Base-by-base conservation (phyloP, 2,329 filamentous ascomycete species). In the Orbilia brochopaga region DNA sequence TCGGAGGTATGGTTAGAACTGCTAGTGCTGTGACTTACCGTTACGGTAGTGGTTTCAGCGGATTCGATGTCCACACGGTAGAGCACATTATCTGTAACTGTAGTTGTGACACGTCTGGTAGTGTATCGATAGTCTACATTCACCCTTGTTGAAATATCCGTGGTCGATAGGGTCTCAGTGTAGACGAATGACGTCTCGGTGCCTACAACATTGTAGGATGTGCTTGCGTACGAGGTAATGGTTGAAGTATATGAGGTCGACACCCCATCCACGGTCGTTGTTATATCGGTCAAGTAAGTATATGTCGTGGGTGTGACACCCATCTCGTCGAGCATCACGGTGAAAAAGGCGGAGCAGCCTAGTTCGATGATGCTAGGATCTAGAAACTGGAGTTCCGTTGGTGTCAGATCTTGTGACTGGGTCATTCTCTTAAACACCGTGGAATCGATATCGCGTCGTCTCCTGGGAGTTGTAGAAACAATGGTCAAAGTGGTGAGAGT, bases 291-390 rank as follows among this genome's bases (percentile, higher is more conserved):
- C 15, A 59, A 19, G 19, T 32, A 64, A 0, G 66, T 64, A 32
- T 64, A 50, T 3, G 59, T 40, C 1, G 66, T 60, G 4, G 60
- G 15, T 7, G 59, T 32, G 0, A 64, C 30, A 7, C 54, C 50
- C 11, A 51, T 44, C 21, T 51, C 55, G 15, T 48, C 32, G 15
- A 40, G n/a, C 0, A 64, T 48, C n/a, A 51, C 30, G 2, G 37
- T 11, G 24, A 70, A 64, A 17, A 48, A 64, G 6, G 35, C 8
- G 13, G 46, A 55, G 10, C 66, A 70, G 3, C 35, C 66, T 11
- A 40, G 40, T 1, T 23, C 59, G 5, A 70, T 37, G 19, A 70
- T 70, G n/a, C 35, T 32, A 10, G 59, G 48, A 13, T 59, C 66
- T 7, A 37, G 60, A 2, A 27, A 1, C 17, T 27, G 54, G 2